phyloP scores from a whole-genome alignment of 371 early-diverging fungal genomes.

The Dinochytrium kinnereticum region DNA sequence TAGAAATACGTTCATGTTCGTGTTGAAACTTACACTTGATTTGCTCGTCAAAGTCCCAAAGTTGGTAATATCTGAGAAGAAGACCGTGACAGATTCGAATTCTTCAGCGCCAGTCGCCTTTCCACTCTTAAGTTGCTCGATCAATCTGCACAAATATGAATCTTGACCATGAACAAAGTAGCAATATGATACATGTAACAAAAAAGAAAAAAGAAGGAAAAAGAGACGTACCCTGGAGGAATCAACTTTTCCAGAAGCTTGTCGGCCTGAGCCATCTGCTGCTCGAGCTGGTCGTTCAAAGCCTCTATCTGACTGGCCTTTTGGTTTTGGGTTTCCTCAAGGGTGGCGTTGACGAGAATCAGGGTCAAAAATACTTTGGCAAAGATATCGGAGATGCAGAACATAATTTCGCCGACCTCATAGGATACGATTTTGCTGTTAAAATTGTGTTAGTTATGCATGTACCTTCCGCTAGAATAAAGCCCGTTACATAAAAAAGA shows the following conservation, averaged over 20 bases:
- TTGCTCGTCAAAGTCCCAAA: conserved; percentile 33
- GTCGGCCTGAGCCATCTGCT: conserved; percentile 40
- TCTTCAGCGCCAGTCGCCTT: conserved; percentile 43
- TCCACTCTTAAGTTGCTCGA: conserved; percentile 46
- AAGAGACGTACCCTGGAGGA: conserved; percentile 39
- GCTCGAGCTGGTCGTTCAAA: conserved; percentile 36
- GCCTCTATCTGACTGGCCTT: conserved; percentile 33
- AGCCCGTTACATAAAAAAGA: conserved; percentile 17
- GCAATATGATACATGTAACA: background rate
- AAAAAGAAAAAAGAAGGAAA: background rate
- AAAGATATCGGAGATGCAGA: conserved; percentile 40
- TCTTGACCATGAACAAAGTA: too few species aligned
- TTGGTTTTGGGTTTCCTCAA: conserved; percentile 45
- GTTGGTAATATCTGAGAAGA: conserved; percentile 50
- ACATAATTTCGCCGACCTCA: conserved; percentile 39
- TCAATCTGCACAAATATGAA: conserved; percentile 15
- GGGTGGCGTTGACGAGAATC: conserved; percentile 41
- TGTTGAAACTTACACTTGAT: background rate
- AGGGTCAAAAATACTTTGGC: conserved; percentile 50
- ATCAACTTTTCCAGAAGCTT: conserved; percentile 43
- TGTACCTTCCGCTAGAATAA: conserved; percentile 38
- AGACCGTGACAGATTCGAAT: conserved; percentile 46
- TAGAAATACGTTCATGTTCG: too few species aligned
- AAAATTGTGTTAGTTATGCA: conserved; percentile 34
- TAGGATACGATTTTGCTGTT: conserved; percentile 32